Conservation (phyloP, 768 basidiomycete genomes). For the Amanita molliuscula region DNA sequence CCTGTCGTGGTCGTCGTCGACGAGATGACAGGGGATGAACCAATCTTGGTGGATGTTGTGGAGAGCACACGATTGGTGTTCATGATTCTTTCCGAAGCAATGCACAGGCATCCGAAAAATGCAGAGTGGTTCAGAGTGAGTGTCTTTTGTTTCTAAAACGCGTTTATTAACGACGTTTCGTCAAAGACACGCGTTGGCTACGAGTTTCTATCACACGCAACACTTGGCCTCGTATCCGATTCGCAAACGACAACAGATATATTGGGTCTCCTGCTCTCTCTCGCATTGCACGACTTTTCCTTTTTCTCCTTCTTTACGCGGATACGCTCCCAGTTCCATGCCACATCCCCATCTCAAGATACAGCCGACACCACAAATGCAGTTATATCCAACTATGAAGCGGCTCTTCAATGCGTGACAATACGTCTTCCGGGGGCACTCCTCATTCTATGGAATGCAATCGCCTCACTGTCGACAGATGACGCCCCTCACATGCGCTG, state of each 20-base stretch:
- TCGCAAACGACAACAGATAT: conserved; percentile 39
- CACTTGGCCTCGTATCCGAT: conserved; percentile 40
- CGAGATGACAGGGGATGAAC: conserved; percentile 11
- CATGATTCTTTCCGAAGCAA: conserved; percentile 52
- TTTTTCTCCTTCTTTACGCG: conserved; percentile 43
- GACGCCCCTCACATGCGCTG: conserved; percentile 34
- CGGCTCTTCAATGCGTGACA: conserved; percentile 25
- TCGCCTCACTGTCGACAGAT: conserved; percentile 23
- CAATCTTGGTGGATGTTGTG: conserved; percentile 25
- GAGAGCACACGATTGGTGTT: conserved; percentile 56
- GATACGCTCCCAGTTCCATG: conserved; percentile 14
- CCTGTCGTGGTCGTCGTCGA: conserved; percentile 18
- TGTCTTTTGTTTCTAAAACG: neutral
- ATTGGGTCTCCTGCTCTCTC: conserved; percentile 56
- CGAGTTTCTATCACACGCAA: conserved; percentile 47
- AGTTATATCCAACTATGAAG: conserved; percentile 29
- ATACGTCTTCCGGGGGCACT: conserved; percentile 56
- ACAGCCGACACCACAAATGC: conserved; percentile 30
- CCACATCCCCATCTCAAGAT: conserved; percentile 13
- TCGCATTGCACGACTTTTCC: conserved; percentile 58
- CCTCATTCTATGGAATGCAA: conserved; percentile 43
- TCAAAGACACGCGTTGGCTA: conserved; percentile 52
- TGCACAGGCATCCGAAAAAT: conserved; percentile 46
- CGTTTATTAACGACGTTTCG: conserved; percentile 2
- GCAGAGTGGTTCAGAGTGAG: conserved; percentile 55